These are phyloP conservation scores for Lizonia empirigonia DNA, from an alignment of 2,329 filamentous ascomycete genomes.

Conservation along the genomic window DNA sequence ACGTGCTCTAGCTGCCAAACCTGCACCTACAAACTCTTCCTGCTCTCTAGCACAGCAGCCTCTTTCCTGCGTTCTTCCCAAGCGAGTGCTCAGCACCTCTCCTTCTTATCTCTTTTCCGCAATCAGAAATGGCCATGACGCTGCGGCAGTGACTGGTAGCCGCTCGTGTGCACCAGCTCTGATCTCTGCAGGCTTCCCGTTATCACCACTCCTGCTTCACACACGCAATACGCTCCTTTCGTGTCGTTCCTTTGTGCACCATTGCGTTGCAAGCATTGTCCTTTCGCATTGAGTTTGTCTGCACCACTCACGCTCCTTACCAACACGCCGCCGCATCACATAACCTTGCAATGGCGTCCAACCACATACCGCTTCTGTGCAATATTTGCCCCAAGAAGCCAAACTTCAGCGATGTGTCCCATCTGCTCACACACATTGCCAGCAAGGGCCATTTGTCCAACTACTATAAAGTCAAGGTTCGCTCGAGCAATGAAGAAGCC, in stretches of 20 bases:
- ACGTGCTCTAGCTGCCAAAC: constrained; percentile 40
- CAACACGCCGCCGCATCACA: constrained; percentile 6
- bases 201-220: constrained; percentile 40
- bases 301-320: constrained; percentile 35
- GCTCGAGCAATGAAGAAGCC: constrained; percentile 68
- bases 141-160: constrained; percentile 33
- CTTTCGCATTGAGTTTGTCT: constrained; percentile 29
- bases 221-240: constrained; percentile 46
- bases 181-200: constrained; percentile 32
- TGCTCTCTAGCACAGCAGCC: constrained; percentile 25
- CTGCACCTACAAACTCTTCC: constrained; percentile 36
- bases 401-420: constrained; percentile 86
- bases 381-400: constrained; percentile 80
- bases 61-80: constrained; percentile 32
- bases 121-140: constrained; percentile 25
- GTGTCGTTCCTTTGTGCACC: constrained; percentile 31
- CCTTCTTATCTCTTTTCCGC: constrained; percentile 7
- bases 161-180: constrained; percentile 26
- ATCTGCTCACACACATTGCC: constrained; percentile 87
- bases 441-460: constrained; percentile 91
- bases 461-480: constrained; percentile 80
- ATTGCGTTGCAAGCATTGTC: constrained; percentile 36
- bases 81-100: constrained; percentile 1
- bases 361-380: constrained; percentile 73
- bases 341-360: constrained; percentile 45